Evolutionary conservation across 345 rosid genomes (phyloP), one percentile per base, ranked within the genome.

Genomic region (Gossypium raimondii): DNA sequence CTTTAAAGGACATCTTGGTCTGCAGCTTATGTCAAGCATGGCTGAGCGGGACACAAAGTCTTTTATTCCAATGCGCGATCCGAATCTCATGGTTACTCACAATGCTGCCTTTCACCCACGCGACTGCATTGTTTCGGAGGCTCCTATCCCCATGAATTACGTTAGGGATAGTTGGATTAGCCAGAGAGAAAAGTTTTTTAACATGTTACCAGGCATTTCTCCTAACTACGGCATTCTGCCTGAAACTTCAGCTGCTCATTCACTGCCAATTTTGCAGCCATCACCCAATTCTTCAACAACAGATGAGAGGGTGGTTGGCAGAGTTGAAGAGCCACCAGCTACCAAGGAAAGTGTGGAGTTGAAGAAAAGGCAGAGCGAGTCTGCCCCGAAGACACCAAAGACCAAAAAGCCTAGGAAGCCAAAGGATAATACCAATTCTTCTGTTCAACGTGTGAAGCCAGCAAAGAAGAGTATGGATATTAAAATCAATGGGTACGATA

Each of bases 331-430:
- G 59, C 79, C 81, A 10, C 79, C 69, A 41, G 64, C 61, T n/a
- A 76, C 63, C 22, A 84, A 84, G 73, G 92, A 92, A 68, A 82
- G 74, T 58, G 80, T 64, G 69, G 89, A 77, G 76, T 65, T 79
- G 59, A 92, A 88, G 89, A 94, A 88, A 83, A 84, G 98, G 76
- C 92, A 89, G 83, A 53, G 76, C 1, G 84, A 83, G 72, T 73
- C 76, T 48, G 77, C 80, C 47, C 87, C 86, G 1, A 90, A 89
- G 86, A 18, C 87, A 2, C 89, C 89, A 3, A 93, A 89, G 79
- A 81, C 93, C 0, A 94, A 91, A 84, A 94, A 92, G 82, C 86
- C 93, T 48, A 79, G 93, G 85, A 94, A 92, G 85, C 91, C 92
- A 0, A 94, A 89, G 79, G 98, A 86, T 13, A 80, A 78, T 75